Evolutionary conservation across 306 rosid genomes (phyloP).

Genomic region (Cucumis melo): DNA sequence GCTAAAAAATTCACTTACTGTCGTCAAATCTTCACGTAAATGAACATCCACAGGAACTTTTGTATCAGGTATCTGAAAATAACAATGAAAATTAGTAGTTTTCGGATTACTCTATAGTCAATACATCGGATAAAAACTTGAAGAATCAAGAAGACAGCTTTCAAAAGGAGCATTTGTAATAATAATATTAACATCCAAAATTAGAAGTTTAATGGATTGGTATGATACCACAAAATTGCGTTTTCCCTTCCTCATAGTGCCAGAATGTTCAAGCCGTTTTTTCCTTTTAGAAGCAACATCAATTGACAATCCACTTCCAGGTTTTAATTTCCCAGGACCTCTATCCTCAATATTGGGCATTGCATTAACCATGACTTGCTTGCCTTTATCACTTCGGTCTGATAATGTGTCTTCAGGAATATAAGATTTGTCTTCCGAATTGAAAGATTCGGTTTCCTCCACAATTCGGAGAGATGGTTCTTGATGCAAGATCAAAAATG

Average conservation of each 20-base stretch:
- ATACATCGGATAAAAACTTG: background rate
- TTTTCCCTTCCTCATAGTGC: conserved; percentile 40
- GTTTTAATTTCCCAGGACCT: conserved; percentile 38
- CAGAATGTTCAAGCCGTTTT: conserved; percentile 26
- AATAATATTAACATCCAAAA: background rate
- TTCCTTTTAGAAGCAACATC: conserved; percentile 33
- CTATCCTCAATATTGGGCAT: conserved; percentile 35
- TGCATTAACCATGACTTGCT: conserved; percentile 20
- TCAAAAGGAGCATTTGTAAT: background rate
- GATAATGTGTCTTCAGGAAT: conserved; percentile 49
- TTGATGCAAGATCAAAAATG: conserved; percentile 14
- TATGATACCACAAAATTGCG: conserved; percentile 33
- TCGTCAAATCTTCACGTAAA: conserved; percentile 24
- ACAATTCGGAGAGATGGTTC: conserved; percentile 61
- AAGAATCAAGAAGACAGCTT: background rate
- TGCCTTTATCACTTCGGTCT: conserved; percentile 36
- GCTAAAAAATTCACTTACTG: conserved; percentile 24
- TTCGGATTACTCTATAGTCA: background rate
- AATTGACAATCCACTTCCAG: conserved; percentile 32
- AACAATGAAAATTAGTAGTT: background rate
- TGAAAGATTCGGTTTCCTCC: conserved; percentile 37
- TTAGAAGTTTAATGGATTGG: conserved; percentile 16
- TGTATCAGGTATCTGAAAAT: background rate
- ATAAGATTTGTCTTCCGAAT: conserved; percentile 37
- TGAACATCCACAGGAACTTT: background rate